These are phyloP conservation scores for Lippia alba DNA, from an alignment of 305 asterid species.

Conservation along the genomic window DNA sequence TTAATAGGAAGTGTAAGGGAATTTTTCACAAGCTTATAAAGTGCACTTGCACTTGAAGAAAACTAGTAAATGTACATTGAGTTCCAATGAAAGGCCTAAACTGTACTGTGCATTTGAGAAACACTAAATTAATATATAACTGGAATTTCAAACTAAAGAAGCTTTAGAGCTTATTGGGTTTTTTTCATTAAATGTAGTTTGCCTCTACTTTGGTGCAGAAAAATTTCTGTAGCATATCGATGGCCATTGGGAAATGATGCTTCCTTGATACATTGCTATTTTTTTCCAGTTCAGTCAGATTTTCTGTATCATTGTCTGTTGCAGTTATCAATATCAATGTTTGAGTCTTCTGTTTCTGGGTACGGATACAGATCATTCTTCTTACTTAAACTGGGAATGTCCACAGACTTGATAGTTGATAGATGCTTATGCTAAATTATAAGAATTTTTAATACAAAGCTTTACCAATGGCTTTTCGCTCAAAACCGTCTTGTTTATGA, in stretches of 20 bases:
- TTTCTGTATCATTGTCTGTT: constrained; percentile 3
- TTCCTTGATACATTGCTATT: neutral
- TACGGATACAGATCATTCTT: constrained; percentile 6
- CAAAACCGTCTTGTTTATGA: constrained; percentile 23
- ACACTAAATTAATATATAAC: neutral
- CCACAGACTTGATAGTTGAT: constrained; percentile 10
- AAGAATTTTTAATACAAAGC: constrained; percentile 9
- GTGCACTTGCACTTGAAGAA: constrained; percentile 13
- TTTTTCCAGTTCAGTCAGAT: neutral
- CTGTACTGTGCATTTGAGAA: constrained; percentile 11
- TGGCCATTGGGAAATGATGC: neutral
- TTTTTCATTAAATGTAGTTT: constrained; percentile 6
- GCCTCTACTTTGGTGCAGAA: neutral
- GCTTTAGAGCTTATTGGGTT: neutral
- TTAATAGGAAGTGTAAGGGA: constrained; percentile 2
- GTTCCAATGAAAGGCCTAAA: constrained; percentile 4
- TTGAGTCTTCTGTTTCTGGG: neutral
- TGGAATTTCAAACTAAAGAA: constrained; percentile 1
- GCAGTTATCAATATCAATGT: constrained; percentile 15
- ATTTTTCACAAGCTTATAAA: neutral
- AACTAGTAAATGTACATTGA: neutral
- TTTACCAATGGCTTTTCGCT: constrained; percentile 12
- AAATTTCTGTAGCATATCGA: neutral
- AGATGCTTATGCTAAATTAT: constrained; percentile 1
- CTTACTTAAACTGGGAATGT: constrained; percentile 21